These are phyloP conservation scores for Echinosophora koreensis DNA, from an alignment of 306 rosid species.

Conservation along the genomic window DNA sequence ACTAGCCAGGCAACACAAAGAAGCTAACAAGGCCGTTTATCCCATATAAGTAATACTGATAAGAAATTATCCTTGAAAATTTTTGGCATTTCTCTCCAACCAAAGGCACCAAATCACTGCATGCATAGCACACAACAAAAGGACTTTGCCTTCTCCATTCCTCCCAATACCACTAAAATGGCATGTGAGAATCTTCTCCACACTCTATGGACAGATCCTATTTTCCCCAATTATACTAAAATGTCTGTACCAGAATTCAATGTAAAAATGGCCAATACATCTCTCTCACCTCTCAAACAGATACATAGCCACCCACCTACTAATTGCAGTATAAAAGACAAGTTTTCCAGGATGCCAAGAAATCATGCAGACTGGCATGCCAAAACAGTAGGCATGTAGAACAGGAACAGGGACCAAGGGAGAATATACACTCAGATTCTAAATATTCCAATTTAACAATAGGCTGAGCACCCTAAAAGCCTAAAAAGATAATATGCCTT, in stretches of 20 bases:
- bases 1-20: too few species aligned
- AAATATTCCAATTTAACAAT: constrained; percentile 15
- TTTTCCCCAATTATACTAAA: too few species aligned
- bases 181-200: neutral
- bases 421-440: neutral
- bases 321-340: neutral
- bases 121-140: too few species aligned
- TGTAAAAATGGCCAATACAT: neutral
- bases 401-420: neutral
- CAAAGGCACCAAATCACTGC: neutral
- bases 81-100: too few species aligned
- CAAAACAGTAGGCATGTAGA: neutral
- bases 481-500: too few species aligned
- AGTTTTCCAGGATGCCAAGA: neutral
- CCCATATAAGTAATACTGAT: too few species aligned
- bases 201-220: too few species aligned
- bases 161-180: neutral
- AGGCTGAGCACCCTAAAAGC: neutral
- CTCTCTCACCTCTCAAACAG: constrained; percentile 16
- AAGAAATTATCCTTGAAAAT: too few species aligned
- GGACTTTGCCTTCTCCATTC: neutral
- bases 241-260: neutral
- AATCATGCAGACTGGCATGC: neutral
- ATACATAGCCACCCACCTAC: neutral
- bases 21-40: too few species aligned